Conservation (phyloP, 2,329 filamentous ascomycete species). For the Talaromyces sp. region DNA sequence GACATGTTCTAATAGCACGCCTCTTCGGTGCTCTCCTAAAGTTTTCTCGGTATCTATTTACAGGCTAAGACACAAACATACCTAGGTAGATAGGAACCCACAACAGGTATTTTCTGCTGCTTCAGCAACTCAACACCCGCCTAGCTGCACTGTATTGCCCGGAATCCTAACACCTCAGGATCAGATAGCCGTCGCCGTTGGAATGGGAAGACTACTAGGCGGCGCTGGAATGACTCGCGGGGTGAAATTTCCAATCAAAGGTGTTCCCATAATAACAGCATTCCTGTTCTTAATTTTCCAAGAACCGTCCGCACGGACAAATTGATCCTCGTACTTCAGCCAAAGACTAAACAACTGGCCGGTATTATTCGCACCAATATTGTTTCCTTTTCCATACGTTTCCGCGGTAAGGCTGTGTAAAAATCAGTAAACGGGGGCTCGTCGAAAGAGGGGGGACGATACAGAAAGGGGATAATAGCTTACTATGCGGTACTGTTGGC, state of each 20-base stretch:
- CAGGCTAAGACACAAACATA: no score
- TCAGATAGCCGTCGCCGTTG: background rate
- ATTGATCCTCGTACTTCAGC: background rate
- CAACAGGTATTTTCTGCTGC: no score
- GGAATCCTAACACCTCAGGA: no score
- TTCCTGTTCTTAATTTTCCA: background rate
- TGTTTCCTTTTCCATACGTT: background rate
- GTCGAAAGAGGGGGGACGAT: background rate
- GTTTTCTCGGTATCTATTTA: no score
- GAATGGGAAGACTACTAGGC: background rate
- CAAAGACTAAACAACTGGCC: background rate
- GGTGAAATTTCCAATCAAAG: background rate
- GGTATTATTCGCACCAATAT: background rate
- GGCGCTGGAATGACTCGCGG: background rate
- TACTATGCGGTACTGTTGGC: background rate
- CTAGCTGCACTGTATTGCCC: no score
- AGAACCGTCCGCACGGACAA: background rate
- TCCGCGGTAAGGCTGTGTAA: background rate
- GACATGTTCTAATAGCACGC: no score
- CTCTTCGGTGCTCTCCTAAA: no score
- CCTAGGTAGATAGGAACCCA: no score
- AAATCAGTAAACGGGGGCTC: no score
- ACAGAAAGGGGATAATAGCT: background rate
- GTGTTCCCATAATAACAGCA: background rate
- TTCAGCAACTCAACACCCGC: no score